Base-by-base conservation (phyloP, 805 yeast genomes). In the Pichia sporocuriosa region DNA sequence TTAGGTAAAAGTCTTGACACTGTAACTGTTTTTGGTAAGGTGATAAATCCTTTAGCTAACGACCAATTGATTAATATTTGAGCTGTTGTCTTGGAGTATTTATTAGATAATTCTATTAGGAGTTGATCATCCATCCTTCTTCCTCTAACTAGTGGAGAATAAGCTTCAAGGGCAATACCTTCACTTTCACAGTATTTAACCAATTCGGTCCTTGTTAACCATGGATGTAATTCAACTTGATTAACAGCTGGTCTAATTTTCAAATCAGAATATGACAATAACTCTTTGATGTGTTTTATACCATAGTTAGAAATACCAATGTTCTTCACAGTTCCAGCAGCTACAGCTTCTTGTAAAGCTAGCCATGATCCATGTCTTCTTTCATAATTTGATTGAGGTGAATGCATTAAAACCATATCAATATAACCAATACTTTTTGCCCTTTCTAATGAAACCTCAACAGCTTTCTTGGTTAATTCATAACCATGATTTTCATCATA, bases 21-120 rank as follows among this genome's bases (percentile, higher is more conserved):
- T 4, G 36, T 45, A n/a, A 39, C 42, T 56, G 58, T 65, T 63
- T 56, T 68, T 51, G 59, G 59, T 25, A 57, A 41, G 1, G 45
- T 32, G 32, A 82, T 65, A 47, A 70, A 75, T 2, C 86, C 87
- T 52, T 78, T 75, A 47, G 72, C 69, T 38, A 73, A 65, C 1
- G 83, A 73, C 89, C 89, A 83, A 50, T 77, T 70, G 37, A 82
- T 65, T 46, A 82, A 61, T 19, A 82, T 69, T 53, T 81, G 84
- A 9, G 76, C 80, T 20, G 72, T 66, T 8, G 77, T 54, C 23
- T 69, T 65, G 4, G 63, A 61, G 41, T 69, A 72, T 50, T 75
- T 74, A 35, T 64, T 55, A 35, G 77, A 73, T 42, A 81, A 63
- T 26, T 56, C 61, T 4, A 61, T 21, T 7, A 75, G 30, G 13